phyloP scores from a whole-genome alignment of 768 basidiomycete genomes.

The Lactifluus volemus region DNA sequence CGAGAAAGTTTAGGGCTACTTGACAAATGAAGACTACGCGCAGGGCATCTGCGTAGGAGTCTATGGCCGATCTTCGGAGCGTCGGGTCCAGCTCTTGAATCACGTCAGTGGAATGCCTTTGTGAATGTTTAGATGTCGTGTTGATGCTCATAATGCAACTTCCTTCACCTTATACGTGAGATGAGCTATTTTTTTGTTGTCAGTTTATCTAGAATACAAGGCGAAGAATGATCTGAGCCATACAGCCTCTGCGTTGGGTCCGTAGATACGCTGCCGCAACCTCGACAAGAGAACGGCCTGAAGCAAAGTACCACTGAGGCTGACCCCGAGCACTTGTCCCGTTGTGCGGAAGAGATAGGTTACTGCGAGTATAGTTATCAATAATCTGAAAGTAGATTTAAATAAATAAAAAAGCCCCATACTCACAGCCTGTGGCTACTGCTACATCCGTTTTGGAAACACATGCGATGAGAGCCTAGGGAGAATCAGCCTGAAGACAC shows the following conservation, averaged over 20 bases:
- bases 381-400: background rate
- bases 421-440: conserved; percentile 84
- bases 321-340: conserved; percentile 93
- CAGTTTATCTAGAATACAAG: conserved; percentile 6
- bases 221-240: conserved; percentile 25
- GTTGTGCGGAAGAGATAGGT: conserved; percentile 91
- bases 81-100: conserved; percentile 57
- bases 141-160: conserved; percentile 12
- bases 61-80: conserved; percentile 52
- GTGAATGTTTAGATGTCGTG: background rate
- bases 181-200: conserved; percentile 46
- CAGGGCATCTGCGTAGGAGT: conserved; percentile 73
- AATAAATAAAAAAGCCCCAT: background rate
- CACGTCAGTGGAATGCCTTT: conserved; percentile 60
- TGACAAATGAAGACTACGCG: conserved; percentile 80
- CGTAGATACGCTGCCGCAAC: conserved; percentile 66
- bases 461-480: conserved; percentile 78
- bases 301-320: conserved; percentile 73
- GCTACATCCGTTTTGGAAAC: conserved; percentile 77
- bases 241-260: conserved; percentile 64
- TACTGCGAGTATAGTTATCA: conserved; percentile 38
- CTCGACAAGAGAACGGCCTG: conserved; percentile 70
- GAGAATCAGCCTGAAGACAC: conserved; percentile 4
- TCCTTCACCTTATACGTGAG: conserved; percentile 51
- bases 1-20: conserved; percentile 53